Evolutionary conservation across 306 rosid species (phyloP), one percentile per base, ranked within the genome.

Genomic region (Mimosa bimucronata): DNA sequence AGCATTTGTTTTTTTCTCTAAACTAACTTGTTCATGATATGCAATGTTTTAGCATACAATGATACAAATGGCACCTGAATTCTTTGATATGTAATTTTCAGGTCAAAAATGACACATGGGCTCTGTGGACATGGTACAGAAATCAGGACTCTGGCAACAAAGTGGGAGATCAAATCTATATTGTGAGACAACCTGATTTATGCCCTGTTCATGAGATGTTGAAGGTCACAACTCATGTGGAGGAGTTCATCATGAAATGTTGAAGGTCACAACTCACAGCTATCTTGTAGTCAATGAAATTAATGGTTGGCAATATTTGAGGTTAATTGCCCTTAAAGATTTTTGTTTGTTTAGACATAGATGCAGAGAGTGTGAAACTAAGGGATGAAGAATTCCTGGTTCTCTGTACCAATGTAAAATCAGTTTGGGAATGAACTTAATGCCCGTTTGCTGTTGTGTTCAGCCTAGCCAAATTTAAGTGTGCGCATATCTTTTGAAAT

Each of bases 71-170:
- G 40, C 28, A 30, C 73, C 13, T 26, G 3, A 34, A 26, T 67
- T 38, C 42, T 73, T 76, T 41, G 55, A 84, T 71, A 77, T 64
- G 80, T 44, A 41, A 77, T 73, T 80, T 82, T 75, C 90, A 92
- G 97, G 90, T 89, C 57, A 90, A 92, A 88, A 94, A 91, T 82
- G 91, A 88, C 80, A 92, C 92, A 29, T 89, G 91, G 90, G 98
- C 97, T 57, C 45, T 90, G 74, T 90, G 97, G 97, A 87, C 88
- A 52, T 90, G 97, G 96, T 79, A 89, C 77, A 85, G 96, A 58
- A 92, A 94, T 77, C 94, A 94, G 94, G 97, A 90, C 71, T 37
- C 86, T 3, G 38, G 78, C 53, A 84, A 78, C 28, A 81, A 86
- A 65, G 89, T 83, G 34, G 96, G 96, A 42, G 97, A 94, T 79